Percentiles rank a stretch among this genome's conserved stretches.
phyloP scores from a whole-genome alignment of 192 early-diverging fungal genomes.

The Polychytrium aggregatum region DNA sequence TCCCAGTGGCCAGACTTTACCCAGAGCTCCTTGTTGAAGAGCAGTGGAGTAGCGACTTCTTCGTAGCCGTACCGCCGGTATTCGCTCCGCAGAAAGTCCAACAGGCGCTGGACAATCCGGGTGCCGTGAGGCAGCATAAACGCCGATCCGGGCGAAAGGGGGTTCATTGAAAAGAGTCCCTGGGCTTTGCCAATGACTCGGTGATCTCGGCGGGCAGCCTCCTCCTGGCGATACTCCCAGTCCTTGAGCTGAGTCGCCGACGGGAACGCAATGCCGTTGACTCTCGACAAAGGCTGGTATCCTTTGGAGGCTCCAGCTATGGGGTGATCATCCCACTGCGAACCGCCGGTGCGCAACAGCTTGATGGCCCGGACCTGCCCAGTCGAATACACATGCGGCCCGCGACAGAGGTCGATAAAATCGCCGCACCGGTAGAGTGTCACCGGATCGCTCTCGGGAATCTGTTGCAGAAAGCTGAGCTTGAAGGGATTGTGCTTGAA shows the following conservation, averaged over 20 bases:
- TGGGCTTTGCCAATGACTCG: conserved; percentile 34
- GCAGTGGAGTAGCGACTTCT: conserved; percentile 84
- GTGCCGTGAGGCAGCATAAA: conserved; percentile 48
- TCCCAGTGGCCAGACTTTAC: conserved; percentile 91
- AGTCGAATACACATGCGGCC: conserved; percentile 64
- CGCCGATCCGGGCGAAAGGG: conserved; percentile 31
- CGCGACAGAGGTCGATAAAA: conserved; percentile 69
- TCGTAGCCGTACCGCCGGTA: conserved; percentile 69
- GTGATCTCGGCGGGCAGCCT: conserved; percentile 46
- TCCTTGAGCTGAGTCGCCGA: conserved; percentile 33
- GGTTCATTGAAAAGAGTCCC: conserved; percentile 24
- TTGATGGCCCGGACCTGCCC: conserved; percentile 43
- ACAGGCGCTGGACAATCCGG: conserved; percentile 68
- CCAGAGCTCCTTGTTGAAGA: conserved; percentile 91
- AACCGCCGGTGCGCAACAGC: conserved; percentile 43
- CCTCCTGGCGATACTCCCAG: conserved; percentile 36
- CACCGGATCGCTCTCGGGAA: conserved; percentile 33
- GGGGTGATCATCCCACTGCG: conserved; percentile 42
- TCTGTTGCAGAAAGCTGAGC: conserved; percentile 45
- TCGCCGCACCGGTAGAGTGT: conserved; percentile 57
- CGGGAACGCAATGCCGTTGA: conserved; percentile 64
- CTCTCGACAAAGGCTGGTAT: conserved; percentile 40
- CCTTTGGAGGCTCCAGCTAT: neutral
- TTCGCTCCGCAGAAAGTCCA: conserved; percentile 62
- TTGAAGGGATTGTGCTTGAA: conserved; percentile 70